A percentile compares a stretch with the other conserved stretches of the same genome.
phyloP scores from a whole-genome alignment of 2,329 filamentous ascomycete genomes.

The Bimuria novae-zelandiae region DNA sequence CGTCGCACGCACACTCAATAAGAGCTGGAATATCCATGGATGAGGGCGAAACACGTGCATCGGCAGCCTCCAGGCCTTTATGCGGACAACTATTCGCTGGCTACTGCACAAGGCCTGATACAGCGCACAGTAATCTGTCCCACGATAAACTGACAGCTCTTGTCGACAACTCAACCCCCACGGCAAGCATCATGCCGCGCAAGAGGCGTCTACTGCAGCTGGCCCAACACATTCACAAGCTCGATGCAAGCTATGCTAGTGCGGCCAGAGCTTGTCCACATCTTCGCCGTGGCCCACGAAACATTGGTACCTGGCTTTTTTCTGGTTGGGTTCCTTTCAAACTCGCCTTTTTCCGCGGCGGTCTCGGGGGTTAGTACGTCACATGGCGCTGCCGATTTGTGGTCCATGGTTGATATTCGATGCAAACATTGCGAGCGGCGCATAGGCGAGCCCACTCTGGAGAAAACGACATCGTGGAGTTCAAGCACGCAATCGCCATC shows the following conservation, averaged over 20 bases:
- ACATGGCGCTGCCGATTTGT: not conserved
- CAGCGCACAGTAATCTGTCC: too few relatives aligned
- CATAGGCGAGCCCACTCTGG: not conserved
- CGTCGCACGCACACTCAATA: not conserved
- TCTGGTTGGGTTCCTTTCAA: too few relatives aligned
- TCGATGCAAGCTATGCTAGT: too few relatives aligned
- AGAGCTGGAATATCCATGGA: conserved; percentile 1
- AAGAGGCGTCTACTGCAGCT: too few relatives aligned
- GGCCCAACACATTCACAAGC: too few relatives aligned
- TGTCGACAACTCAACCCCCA: too few relatives aligned
- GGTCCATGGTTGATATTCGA: not conserved
- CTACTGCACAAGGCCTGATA: too few relatives aligned
- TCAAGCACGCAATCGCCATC: conserved; percentile 41
- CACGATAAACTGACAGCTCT: too few relatives aligned
- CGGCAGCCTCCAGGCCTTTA: not conserved
- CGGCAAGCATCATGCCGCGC: too few relatives aligned
- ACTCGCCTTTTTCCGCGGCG: too few relatives aligned
- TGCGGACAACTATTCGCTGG: not conserved
- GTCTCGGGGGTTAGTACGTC: not conserved
- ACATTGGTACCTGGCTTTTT: not conserved
- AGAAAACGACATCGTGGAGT: conserved; percentile 38
- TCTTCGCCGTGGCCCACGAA: too few relatives aligned
- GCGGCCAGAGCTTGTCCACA: too few relatives aligned
- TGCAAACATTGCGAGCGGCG: not conserved
- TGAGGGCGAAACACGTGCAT: not conserved